Base-by-base conservation (phyloP, 2,329 filamentous ascomycete species). In the Ambrosiella beaveri region DNA sequence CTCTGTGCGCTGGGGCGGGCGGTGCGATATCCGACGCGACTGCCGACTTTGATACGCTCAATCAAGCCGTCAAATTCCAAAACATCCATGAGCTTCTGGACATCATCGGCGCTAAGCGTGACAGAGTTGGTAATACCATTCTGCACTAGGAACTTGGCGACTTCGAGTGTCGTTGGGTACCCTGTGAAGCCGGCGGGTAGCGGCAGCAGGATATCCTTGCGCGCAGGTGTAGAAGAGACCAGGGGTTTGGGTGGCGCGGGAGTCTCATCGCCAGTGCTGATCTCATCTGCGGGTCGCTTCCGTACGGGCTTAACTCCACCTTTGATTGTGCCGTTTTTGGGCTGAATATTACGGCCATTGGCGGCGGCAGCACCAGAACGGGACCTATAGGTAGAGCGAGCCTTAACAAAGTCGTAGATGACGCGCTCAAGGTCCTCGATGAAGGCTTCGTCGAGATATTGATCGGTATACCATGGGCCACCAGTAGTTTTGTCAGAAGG, bases 391-490 rank as follows among this genome's bases (percentile, higher is more conserved):
- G 86, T 89, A 65, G 85, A 91, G 65, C 81, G 75, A 9, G 74
- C 74, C 65, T 84, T 82, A 62, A 95, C 80, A 61, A 81, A 83
- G 63, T 84, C 80, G 64, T 88, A 86, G 56, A 95, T 79, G 61
- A 86, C 78, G 17, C 79, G 77, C 61, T 86, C 80, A 54, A 96
- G 75, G 47, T 81, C 81, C 59, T 86, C 82, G 64, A 97, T 90
- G 68, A 98, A 88, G 60, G 85, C 86, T 63, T 86, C 84, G 70
- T 98, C 93, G 11, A 97, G 78, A 63, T 90, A 86, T 56, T 88
- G 87, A 62, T 95, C 89, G 7, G 87, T 90, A 69, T 93, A 96
- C 88, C 91, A 98, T 7, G 88, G 86, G 1, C 93, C 93, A 53
- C 93, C 93, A 0, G 89, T 95, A 52, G 94, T 87, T 62, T 93